Conservation (phyloP, 805 yeast genomes). For the Kuraishia hungarica region DNA sequence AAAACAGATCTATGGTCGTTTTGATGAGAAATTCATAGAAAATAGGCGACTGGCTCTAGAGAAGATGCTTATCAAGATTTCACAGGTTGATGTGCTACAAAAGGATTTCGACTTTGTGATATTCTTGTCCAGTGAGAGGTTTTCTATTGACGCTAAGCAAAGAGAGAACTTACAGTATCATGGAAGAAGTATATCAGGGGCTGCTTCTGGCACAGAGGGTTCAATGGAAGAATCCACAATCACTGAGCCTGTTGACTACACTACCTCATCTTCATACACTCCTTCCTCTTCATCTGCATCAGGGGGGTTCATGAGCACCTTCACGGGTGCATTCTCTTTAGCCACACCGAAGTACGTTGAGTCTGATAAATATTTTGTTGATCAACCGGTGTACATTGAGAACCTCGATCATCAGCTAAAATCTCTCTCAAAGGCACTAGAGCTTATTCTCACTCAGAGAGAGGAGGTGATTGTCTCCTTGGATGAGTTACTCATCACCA, state of each 20-base stretch:
- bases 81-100: conserved; percentile 45
- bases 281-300: conserved; percentile 11
- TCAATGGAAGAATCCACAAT: conserved; percentile 12
- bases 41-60: conserved; percentile 78
- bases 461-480: conserved; percentile 61
- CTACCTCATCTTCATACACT: conserved; percentile 16
- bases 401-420: conserved; percentile 66
- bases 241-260: conserved; percentile 11
- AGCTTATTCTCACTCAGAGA: conserved; percentile 65
- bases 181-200: conserved; percentile 5
- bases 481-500: conserved; percentile 47
- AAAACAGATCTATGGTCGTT: conserved; percentile 87
- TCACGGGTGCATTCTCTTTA: conserved; percentile 58
- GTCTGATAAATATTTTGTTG: conserved; percentile 68
- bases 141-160: conserved; percentile 59
- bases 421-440: conserved; percentile 62
- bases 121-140: conserved; percentile 70
- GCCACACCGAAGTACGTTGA: conserved; percentile 60
- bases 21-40: conserved; percentile 85
- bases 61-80: conserved; percentile 72
- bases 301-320: conserved; percentile 60
- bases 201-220: conserved; percentile 15
- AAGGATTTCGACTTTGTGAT: conserved; percentile 69
- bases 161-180: conserved; percentile 40
- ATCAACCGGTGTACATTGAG: conserved; percentile 61